These are phyloP conservation scores for Aureobasidium namibiae DNA, from an alignment of 2,329 filamentous ascomycete genomes.

Conservation along the genomic window DNA sequence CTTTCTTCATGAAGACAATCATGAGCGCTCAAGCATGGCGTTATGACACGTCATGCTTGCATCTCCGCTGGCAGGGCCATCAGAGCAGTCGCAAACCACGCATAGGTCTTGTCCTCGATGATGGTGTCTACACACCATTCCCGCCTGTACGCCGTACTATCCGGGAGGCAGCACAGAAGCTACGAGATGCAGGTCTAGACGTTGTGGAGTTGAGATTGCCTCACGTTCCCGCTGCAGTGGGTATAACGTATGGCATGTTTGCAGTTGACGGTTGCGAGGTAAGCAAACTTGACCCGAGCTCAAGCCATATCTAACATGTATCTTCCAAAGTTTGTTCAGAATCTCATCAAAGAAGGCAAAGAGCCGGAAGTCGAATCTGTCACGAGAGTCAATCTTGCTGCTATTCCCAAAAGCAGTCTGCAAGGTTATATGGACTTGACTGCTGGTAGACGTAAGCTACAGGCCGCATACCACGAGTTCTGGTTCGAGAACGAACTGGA, in stretches of 20 bases:
- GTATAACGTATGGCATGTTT: constrained; percentile 15
- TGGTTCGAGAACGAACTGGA: constrained; percentile 17
- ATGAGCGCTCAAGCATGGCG: constrained; percentile 49
- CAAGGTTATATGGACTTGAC: constrained; percentile 17
- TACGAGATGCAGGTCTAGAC: constrained; percentile 16
- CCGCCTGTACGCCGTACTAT: constrained; percentile 19
- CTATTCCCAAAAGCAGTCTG: constrained; percentile 16
- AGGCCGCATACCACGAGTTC: constrained; percentile 18
- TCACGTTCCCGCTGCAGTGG: constrained; percentile 15
- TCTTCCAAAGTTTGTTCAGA: constrained; percentile 10
- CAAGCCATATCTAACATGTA: neutral
- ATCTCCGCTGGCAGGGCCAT: constrained; percentile 44
- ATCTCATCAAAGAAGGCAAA: constrained; percentile 15
- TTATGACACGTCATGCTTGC: constrained; percentile 48
- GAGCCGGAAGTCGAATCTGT: constrained; percentile 20
- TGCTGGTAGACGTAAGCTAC: constrained; percentile 13
- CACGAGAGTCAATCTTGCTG: constrained; percentile 18
- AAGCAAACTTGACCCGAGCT: neutral
- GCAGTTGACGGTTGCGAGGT: constrained; percentile 16
- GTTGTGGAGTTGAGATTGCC: constrained; percentile 16
- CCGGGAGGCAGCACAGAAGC: constrained; percentile 14
- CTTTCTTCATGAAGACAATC: constrained; percentile 33
- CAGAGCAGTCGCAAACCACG: constrained; percentile 14
- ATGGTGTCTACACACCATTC: constrained; percentile 18
- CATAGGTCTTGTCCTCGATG: constrained; percentile 18